These are phyloP conservation scores for Arabidopsis arenosa DNA, from an alignment of 345 rosid genomes.

Conservation along the genomic window DNA sequence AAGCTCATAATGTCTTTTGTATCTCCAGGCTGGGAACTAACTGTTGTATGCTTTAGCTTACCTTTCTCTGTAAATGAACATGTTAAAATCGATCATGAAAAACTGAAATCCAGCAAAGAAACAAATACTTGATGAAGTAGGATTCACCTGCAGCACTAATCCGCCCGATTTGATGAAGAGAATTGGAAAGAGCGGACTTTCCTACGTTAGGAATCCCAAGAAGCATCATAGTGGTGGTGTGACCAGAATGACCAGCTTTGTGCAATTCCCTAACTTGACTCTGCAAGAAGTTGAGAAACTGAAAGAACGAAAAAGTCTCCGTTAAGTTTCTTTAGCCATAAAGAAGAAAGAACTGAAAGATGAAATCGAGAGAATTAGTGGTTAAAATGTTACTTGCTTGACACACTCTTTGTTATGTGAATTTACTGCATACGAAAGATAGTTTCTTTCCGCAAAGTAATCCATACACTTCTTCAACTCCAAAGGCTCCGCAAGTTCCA, in stretches of 20 bases:
- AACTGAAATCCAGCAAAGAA: conserved; percentile 1
- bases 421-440: conserved; percentile 62
- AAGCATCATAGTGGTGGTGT: conserved; percentile 66
- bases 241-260: conserved; percentile 50
- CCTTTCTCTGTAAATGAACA: conserved; percentile 66
- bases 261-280: conserved; percentile 63
- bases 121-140: background rate
- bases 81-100: background rate
- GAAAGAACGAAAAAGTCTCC: conserved; percentile 19
- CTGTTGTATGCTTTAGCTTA: conserved; percentile 70
- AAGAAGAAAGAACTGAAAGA: background rate
- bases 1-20: conserved; percentile 85
- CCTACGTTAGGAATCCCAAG: conserved; percentile 90
- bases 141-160: conserved; percentile 71
- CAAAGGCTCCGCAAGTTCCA: conserved; percentile 69
- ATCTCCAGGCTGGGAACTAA: conserved; percentile 83
- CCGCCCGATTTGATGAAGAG: conserved; percentile 88
- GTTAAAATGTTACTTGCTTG: conserved; percentile 53
- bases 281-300: conserved; percentile 84
- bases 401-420: conserved; percentile 80
- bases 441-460: conserved; percentile 52
- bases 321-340: background rate
- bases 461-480: conserved; percentile 64
- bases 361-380: background rate
- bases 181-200: conserved; percentile 80